Conservation (phyloP, 352 stramenopile genomes). For the Halophytophthora batemanensis region DNA sequence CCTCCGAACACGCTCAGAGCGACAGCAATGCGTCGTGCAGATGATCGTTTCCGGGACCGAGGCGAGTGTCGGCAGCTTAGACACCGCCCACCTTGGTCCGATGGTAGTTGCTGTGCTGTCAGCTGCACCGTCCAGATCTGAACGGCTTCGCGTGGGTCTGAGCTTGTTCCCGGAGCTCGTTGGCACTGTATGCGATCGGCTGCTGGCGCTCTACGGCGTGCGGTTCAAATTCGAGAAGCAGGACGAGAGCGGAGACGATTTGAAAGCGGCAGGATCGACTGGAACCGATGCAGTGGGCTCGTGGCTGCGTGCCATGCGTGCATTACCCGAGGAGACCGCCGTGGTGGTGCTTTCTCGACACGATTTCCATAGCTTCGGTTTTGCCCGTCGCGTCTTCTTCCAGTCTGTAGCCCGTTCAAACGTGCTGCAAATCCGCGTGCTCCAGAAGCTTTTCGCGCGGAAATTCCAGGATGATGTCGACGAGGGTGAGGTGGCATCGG, state of each 20-base stretch:
- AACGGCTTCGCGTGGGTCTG: constrained; percentile 24
- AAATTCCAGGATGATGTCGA: constrained; percentile 8
- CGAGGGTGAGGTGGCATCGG: not conserved
- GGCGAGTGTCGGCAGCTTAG: not conserved
- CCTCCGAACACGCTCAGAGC: constrained; percentile 5
- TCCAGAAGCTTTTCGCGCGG: constrained; percentile 12
- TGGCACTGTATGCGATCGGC: constrained; percentile 23
- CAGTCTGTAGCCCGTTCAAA: constrained; percentile 11
- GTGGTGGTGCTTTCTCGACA: constrained; percentile 20
- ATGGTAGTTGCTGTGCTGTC: constrained; percentile 1
- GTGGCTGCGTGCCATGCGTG: constrained; percentile 19
- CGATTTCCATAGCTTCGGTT: constrained; percentile 31
- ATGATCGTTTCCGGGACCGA: constrained; percentile 16
- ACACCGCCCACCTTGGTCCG: constrained; percentile 1
- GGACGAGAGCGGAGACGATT: not conserved
- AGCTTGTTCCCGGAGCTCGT: constrained; percentile 25
- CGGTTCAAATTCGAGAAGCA: constrained; percentile 11
- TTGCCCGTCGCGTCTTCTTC: constrained; percentile 32
- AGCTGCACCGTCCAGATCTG: constrained; percentile 5
- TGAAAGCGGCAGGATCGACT: not conserved
- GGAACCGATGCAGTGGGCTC: constrained; percentile 1
- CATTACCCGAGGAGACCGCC: constrained; percentile 19
- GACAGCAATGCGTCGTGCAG: constrained; percentile 13
- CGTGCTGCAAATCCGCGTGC: constrained; percentile 14
- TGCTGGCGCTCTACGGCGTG: constrained; percentile 25